A percentile compares a stretch with the other conserved stretches of the same genome.
Evolutionary conservation across 2,329 filamentous ascomycete genomes (phyloP).

Genomic region (Paracamarosporium sp.): DNA sequence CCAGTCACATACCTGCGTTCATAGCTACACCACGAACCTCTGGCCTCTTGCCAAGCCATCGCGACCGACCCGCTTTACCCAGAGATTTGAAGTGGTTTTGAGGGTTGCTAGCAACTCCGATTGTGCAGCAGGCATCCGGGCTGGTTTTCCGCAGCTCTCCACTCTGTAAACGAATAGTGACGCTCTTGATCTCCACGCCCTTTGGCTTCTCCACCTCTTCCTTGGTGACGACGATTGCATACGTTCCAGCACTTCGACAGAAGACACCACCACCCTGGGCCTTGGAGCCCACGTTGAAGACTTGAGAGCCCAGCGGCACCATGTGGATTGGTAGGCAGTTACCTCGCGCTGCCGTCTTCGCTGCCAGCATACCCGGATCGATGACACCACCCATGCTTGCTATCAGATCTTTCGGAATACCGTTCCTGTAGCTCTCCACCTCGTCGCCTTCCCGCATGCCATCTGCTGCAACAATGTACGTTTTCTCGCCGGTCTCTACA

Average conservation of each 20-base stretch:
- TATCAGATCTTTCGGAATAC: conserved; percentile 86
- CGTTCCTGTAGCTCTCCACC: conserved; percentile 88
- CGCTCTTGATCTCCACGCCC: conserved; percentile 74
- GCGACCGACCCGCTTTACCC: conserved; percentile 91
- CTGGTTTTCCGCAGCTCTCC: conserved; percentile 90
- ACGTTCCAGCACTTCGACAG: conserved; percentile 93
- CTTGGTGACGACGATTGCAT: conserved; percentile 87
- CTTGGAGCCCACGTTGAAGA: conserved; percentile 86
- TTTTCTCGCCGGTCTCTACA: conserved; percentile 75
- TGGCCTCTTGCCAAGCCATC: conserved; percentile 93
- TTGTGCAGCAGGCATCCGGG: conserved; percentile 91
- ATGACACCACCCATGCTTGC: conserved; percentile 90
- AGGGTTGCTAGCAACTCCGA: conserved; percentile 92
- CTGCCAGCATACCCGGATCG: conserved; percentile 94
- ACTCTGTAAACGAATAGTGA: conserved; percentile 87
- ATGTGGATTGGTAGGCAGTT: conserved; percentile 96
- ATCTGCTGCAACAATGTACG: conserved; percentile 94
- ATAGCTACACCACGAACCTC: conserved; percentile 97
- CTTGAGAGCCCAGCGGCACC: conserved; percentile 90
- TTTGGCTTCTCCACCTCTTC: conserved; percentile 70
- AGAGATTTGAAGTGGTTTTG: conserved; percentile 89
- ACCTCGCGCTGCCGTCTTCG: conserved; percentile 90
- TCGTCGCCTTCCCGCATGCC: conserved; percentile 90
- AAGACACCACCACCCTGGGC: conserved; percentile 81
- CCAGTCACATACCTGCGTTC: conserved; percentile 75